Conservation (phyloP, 140 eudicot genomes). For the Stevia rebaudiana region DNA sequence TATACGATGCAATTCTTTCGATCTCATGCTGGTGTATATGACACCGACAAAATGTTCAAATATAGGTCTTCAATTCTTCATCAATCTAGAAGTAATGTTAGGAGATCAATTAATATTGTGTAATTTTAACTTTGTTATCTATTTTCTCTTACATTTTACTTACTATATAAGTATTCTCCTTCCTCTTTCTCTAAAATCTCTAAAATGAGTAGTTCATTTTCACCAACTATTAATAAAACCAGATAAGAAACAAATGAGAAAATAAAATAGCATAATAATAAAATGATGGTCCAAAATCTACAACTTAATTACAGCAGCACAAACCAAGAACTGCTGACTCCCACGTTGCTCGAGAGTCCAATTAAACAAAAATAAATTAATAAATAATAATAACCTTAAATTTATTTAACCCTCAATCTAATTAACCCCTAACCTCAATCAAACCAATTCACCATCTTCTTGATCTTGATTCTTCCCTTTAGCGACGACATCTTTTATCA, state of each 20-base stretch:
- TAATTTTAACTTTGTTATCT: no score
- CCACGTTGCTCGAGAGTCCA: conserved; percentile 4
- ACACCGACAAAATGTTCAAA: no score
- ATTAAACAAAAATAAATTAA: conserved; percentile 6
- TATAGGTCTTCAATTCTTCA: no score
- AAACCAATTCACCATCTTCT: conserved; percentile 30
- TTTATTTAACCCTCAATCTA: conserved; percentile 24
- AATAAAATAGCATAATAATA: background rate
- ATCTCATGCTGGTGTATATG: no score
- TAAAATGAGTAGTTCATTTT: no score
- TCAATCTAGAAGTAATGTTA: no score
- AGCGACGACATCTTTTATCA: conserved; percentile 22
- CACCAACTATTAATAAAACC: background rate
- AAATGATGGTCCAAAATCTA: conserved; percentile 30
- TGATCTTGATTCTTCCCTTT: conserved; percentile 27
- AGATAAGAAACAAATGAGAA: conserved; percentile 3
- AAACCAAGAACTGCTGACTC: conserved; percentile 10
- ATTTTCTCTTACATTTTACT: no score
- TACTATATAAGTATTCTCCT: no score
- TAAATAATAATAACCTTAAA: background rate
- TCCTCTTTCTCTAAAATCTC: no score
- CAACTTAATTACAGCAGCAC: conserved; percentile 25
- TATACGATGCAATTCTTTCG: no score
- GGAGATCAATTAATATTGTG: no score
- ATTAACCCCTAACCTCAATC: conserved; percentile 14